These are phyloP conservation scores for Xylaria palmicola DNA, from an alignment of 495 filamentous ascomycete genomes.

Conservation along the genomic window DNA sequence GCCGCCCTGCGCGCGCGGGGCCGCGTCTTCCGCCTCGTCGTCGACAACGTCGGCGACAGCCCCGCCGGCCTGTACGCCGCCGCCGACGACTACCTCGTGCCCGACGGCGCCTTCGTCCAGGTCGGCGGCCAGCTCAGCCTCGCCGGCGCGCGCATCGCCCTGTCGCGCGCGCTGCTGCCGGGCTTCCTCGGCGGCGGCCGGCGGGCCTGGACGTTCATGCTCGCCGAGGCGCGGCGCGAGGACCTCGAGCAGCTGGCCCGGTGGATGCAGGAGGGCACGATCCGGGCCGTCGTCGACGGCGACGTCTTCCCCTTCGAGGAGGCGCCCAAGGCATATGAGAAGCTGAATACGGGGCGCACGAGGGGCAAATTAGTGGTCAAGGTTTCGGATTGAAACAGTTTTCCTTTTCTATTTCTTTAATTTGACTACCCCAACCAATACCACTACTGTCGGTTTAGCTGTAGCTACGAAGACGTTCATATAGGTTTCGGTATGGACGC, in stretches of 20 bases:
- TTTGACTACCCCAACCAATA: too few species aligned
- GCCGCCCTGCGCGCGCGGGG: constrained; percentile 49
- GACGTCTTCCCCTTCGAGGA: constrained; percentile 61
- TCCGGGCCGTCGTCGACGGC: constrained; percentile 59
- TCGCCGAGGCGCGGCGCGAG: constrained; percentile 39
- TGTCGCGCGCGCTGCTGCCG: constrained; percentile 45
- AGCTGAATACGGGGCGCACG: constrained; percentile 58
- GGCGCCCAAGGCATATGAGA: constrained; percentile 61
- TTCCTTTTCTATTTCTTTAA: background rate
- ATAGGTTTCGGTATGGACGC: background rate
- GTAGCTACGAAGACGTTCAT: background rate
- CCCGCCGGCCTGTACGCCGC: constrained; percentile 51
- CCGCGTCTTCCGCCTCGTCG: constrained; percentile 51
- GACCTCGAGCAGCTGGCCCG: constrained; percentile 55
- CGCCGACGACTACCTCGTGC: constrained; percentile 54
- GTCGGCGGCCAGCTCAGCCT: constrained; percentile 43
- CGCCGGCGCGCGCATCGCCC: constrained; percentile 19
- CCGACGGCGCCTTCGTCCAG: constrained; percentile 55
- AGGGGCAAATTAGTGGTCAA: constrained; percentile 71
- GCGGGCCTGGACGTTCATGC: constrained; percentile 48
- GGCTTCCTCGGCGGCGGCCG: constrained; percentile 64
- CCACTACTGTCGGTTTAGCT: background rate
- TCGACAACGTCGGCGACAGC: constrained; percentile 59
- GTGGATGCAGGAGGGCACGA: constrained; percentile 61
- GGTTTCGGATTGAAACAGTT: constrained; percentile 27